Evolutionary conservation across 1,139 yeast genomes (phyloP).

Genomic region (Pichia norvegensis): DNA sequence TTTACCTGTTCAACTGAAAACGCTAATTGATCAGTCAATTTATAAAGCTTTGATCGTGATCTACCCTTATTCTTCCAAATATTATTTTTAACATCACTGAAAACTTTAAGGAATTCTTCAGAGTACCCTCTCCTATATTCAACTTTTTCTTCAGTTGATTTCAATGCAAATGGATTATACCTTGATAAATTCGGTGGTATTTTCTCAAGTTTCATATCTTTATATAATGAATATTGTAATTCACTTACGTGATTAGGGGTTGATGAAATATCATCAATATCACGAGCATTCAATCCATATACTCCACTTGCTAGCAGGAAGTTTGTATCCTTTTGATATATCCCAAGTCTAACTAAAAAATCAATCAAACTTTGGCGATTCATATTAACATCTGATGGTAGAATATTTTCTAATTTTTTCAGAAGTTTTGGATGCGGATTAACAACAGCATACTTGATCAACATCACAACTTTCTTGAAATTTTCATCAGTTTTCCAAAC

Average conservation of each 20-base stretch:
- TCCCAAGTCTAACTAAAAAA: conserved; percentile 13
- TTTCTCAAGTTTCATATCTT: neutral
- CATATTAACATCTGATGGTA: conserved; percentile 2
- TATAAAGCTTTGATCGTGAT: conserved; percentile 10
- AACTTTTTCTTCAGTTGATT: neutral
- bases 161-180: conserved; percentile 4
- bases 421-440: conserved; percentile 23
- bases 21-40: conserved; percentile 17
- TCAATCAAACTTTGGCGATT: conserved; percentile 13
- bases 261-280: conserved; percentile 4
- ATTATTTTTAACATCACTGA: conserved; percentile 3
- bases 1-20: conserved; percentile 19
- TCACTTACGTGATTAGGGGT: conserved; percentile 3
- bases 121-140: conserved; percentile 5
- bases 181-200: conserved; percentile 6
- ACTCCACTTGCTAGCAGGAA: conserved; percentile 21
- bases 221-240: conserved; percentile 8
- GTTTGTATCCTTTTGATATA: conserved; percentile 15
- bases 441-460: conserved; percentile 22
- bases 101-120: conserved; percentile 2
- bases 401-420: conserved; percentile 10
- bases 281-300: conserved; percentile 12
- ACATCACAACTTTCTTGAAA: conserved; percentile 17
- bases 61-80: neutral
- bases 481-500: conserved; percentile 13